phyloP scores from a whole-genome alignment of 2,329 filamentous ascomycete genomes.

The Didymella glomerata region DNA sequence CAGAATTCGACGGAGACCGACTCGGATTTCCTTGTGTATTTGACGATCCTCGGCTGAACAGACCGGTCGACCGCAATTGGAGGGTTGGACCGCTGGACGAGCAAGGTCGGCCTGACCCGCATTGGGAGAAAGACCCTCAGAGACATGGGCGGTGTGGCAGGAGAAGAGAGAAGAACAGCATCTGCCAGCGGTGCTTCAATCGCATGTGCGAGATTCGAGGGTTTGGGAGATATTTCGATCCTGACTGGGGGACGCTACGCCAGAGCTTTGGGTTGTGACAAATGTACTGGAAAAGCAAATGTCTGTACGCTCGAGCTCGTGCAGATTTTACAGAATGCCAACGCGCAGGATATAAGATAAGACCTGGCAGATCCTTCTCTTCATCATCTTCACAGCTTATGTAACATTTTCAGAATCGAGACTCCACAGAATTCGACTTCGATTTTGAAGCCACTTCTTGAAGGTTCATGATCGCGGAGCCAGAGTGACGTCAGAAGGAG shows the following conservation, averaged over 20 bases:
- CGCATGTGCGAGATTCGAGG: conserved; percentile 37
- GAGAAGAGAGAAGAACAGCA: conserved; percentile 26
- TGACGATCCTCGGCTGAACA: conserved; percentile 27
- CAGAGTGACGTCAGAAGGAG: conserved; percentile 15
- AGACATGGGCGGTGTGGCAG: conserved; percentile 34
- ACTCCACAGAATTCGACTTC: background rate
- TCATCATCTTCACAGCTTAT: too few relatives aligned
- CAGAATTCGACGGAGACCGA: conserved; percentile 33
- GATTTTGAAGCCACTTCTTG: background rate
- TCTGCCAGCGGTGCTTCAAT: conserved; percentile 37
- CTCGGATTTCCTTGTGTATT: conserved; percentile 37
- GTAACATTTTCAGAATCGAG: background rate
- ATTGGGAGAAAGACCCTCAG: conserved; percentile 37
- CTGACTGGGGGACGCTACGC: conserved; percentile 32
- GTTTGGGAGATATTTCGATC: conserved; percentile 36
- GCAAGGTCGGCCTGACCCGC: conserved; percentile 26
- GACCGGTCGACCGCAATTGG: conserved; percentile 31
- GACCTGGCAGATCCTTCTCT: background rate
- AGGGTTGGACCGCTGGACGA: conserved; percentile 31
- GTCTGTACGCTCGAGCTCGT: background rate
- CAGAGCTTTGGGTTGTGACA: conserved; percentile 19
- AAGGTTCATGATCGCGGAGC: conserved; percentile 5
- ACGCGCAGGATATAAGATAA: background rate
- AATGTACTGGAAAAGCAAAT: background rate
- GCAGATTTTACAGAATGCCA: background rate